Base-by-base conservation (phyloP, 2,329 filamentous ascomycete genomes). In the Colletotrichum paranaense region DNA sequence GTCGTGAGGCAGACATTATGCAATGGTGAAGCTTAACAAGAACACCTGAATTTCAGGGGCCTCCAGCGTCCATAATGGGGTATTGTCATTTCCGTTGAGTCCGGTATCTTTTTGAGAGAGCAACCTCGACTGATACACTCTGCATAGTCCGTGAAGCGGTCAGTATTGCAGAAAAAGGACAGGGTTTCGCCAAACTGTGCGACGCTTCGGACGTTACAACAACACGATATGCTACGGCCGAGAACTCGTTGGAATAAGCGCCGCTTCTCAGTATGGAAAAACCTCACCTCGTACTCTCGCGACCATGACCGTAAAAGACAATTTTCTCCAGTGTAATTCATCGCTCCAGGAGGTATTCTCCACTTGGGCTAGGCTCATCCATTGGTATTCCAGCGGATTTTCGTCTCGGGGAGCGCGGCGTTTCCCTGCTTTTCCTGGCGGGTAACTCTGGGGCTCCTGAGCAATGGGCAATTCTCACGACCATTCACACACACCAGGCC, bases 271-370 rank as follows among this genome's bases (percentile, higher is more conserved):
- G 38, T 42, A 42, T 19, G 38, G 24, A 63, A 16, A 19, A n/a
- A 59, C 57, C 58, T 72, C 69, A 35, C 64, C 58, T 72, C 69
- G 69, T 72, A 72, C 69, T 72, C 69, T 72, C 65, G 53, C 66
- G 59, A 60, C 66, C 55, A 69, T 64, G 53, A 65, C 70, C 66
- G 53, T 28, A 60, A 60, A 57, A 19, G 46, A 59, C 46, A 35
- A 28, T 30, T 28, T 52, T 65, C 55, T 60, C 53, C 53, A 69
- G 46, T 60, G 58, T 60, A 35, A 65, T 56, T 42, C 55, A 65
- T 53, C 53, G 26, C 57, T 16, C 28, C 16, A 52, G 35, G 30
- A 28, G 30, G 46, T 28, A 49, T 26, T 57, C 68, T 53, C 63
- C 57, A 57, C 68, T 35, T 35, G 26, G 55, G 28, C 55, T 65